A percentile compares a stretch with the other conserved stretches of the same genome.
Conservation (phyloP, 495 filamentous ascomycete genomes). For the Penicillium egyptiacum region DNA sequence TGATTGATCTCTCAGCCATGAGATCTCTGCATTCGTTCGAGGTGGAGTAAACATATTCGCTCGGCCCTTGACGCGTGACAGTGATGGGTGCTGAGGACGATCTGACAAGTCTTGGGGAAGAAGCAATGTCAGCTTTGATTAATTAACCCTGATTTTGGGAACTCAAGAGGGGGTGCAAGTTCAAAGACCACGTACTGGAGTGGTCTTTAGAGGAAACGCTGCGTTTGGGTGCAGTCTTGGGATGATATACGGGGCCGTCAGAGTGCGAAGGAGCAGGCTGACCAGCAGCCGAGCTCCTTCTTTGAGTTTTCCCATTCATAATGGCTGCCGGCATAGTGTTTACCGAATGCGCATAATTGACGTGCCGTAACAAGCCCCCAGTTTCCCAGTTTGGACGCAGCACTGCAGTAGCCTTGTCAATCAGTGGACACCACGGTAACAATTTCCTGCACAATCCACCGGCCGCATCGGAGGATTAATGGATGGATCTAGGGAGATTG, state of each 20-base stretch:
- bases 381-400: constrained; percentile 26
- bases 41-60: constrained; percentile 42
- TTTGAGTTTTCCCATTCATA: constrained; percentile 36
- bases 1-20: constrained; percentile 41
- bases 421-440: constrained; percentile 16
- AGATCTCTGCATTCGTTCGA: constrained; percentile 30
- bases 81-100: constrained; percentile 36
- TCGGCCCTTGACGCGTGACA: constrained; percentile 41
- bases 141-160: neutral
- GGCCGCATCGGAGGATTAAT: constrained; percentile 24
- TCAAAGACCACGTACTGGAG: constrained; percentile 24
- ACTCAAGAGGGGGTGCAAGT: constrained; percentile 5
- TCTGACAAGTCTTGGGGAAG: constrained; percentile 23
- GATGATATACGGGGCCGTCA: constrained; percentile 31
- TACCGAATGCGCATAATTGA: constrained; percentile 33
- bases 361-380: constrained; percentile 28
- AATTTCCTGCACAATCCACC: constrained; percentile 15
- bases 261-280: constrained; percentile 26
- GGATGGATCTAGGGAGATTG: constrained; percentile 7
- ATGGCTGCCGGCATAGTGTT: constrained; percentile 21
- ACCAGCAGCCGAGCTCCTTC: constrained; percentile 30
- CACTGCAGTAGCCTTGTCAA: constrained; percentile 19
- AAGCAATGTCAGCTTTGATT: constrained; percentile 12
- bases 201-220: constrained; percentile 23
- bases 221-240: constrained; percentile 20